phyloP scores from a whole-genome alignment of 2,329 filamentous ascomycete genomes.

The Alternaria rosae region DNA sequence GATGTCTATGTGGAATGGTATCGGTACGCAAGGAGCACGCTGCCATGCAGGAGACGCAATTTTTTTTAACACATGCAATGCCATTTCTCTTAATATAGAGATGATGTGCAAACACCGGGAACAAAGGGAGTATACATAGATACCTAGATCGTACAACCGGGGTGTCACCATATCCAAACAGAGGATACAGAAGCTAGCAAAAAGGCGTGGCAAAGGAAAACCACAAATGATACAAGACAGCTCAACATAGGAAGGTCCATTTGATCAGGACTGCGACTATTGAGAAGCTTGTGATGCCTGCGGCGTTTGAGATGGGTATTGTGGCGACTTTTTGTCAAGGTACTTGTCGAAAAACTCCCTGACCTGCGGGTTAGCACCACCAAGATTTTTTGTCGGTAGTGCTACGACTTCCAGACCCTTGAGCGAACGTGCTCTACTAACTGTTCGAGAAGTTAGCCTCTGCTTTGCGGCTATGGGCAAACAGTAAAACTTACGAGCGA shows the following conservation, averaged over 20 bases:
- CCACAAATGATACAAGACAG: background rate
- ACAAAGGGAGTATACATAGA: background rate
- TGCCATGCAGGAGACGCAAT: background rate
- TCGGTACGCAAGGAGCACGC: too few relatives aligned
- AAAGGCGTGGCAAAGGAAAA: background rate
- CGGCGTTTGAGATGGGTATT: background rate
- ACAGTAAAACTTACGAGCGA: conserved; percentile 55
- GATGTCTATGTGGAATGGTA: background rate
- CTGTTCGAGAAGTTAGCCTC: conserved; percentile 26
- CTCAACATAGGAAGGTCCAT: background rate
- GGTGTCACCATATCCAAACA: background rate
- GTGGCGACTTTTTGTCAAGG: background rate
- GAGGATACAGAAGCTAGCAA: background rate
- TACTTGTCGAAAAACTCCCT: conserved; percentile 36
- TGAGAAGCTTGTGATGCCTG: background rate
- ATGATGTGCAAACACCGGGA: background rate
- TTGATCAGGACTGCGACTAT: background rate
- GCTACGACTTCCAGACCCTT: conserved; percentile 56
- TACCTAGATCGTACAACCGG: background rate
- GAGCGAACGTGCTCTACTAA: conserved; percentile 63
- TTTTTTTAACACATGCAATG: background rate
- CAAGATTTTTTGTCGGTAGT: conserved; percentile 33
- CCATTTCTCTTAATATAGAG: background rate
- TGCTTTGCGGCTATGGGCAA: too few relatives aligned
- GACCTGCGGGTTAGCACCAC: conserved; percentile 44